Evolutionary conservation across 345 rosid genomes (phyloP).

Genomic region (Melaleuca quinquenervia): DNA sequence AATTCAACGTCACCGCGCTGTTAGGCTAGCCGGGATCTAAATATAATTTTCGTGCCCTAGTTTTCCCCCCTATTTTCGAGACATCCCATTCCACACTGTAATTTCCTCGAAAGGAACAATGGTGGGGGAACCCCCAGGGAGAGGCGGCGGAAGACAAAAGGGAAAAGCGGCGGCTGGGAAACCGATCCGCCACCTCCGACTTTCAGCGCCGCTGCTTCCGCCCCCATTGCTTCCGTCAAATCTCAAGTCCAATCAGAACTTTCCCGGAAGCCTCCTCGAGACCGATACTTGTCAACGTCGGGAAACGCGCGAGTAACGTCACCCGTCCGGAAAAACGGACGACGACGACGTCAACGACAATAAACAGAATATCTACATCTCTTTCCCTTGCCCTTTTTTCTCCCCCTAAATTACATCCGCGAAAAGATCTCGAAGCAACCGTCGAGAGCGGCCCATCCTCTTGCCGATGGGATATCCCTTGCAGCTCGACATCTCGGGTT

Average conservation of each 20-base stretch:
- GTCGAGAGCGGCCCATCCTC: accelerated
- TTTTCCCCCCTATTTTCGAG: neutral
- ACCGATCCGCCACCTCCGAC: neutral
- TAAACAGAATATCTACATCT: no score
- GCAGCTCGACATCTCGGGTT: neutral
- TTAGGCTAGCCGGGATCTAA: neutral
- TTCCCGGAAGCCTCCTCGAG: neutral
- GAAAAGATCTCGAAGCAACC: neutral
- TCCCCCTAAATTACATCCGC: accelerated
- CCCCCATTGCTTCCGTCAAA: neutral
- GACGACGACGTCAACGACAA: neutral
- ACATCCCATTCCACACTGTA: neutral
- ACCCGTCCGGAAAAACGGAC: neutral
- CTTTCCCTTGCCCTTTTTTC: accelerated
- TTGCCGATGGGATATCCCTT: neutral
- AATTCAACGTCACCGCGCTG: neutral
- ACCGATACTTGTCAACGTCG: neutral
- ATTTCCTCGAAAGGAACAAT: neutral
- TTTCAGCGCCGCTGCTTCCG: neutral
- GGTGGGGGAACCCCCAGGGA: neutral
- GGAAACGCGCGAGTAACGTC: neutral
- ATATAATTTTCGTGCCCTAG: neutral
- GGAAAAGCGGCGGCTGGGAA: neutral
- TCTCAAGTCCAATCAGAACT: neutral
- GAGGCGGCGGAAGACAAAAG: no score